phyloP scores from a whole-genome alignment of 2,329 filamentous ascomycete genomes.

The Emericellopsis cladophorae region DNA sequence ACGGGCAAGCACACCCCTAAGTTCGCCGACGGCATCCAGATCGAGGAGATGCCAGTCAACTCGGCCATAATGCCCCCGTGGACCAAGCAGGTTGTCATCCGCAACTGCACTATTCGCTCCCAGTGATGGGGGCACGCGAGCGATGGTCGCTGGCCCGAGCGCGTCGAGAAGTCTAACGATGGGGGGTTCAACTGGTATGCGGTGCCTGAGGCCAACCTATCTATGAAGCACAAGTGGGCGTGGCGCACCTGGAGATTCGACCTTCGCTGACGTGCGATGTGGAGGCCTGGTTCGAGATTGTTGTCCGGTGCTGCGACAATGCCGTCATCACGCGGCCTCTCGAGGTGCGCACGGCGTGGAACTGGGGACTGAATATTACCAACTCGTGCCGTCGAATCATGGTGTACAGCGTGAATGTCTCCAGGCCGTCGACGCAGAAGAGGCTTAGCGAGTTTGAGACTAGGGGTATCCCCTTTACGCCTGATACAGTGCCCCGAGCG shows the following conservation, averaged over 20 bases:
- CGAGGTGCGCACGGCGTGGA: constrained; percentile 42
- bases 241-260: constrained; percentile 55
- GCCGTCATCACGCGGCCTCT: constrained; percentile 47
- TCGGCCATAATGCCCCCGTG: constrained; percentile 53
- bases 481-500: constrained; percentile 39
- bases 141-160: constrained; percentile 44
- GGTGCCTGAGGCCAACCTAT: constrained; percentile 46
- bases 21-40: constrained; percentile 48
- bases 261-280: constrained; percentile 48
- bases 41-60: constrained; percentile 61
- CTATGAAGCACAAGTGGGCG: constrained; percentile 46
- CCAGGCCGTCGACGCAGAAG: constrained; percentile 29
- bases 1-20: constrained; percentile 53
- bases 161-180: constrained; percentile 51
- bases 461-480: constrained; percentile 30
- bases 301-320: constrained; percentile 49
- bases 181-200: constrained; percentile 54
- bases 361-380: constrained; percentile 56
- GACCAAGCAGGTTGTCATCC: constrained; percentile 47
- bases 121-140: constrained; percentile 48
- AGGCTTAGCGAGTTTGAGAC: constrained; percentile 39
- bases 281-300: constrained; percentile 48
- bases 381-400: constrained; percentile 47
- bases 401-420: constrained; percentile 49
- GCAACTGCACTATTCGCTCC: constrained; percentile 43